Evolutionary conservation across 176 grass and related monocot species (phyloP).

Genomic region (Bothriochloa decipiens): DNA sequence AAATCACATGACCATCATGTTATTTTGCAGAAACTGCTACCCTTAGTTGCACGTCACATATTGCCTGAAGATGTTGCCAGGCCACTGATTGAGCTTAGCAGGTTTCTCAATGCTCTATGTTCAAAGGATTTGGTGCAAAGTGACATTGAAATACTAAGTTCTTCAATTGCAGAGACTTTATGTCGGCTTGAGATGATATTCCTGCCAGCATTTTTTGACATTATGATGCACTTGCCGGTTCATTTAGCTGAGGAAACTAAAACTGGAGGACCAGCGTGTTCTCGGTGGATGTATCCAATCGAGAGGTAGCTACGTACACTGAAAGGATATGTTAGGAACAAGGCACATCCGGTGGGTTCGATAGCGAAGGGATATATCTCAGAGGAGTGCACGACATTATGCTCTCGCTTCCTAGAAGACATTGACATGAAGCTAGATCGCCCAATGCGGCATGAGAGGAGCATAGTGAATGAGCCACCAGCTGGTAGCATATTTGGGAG

Average conservation of each 20-base stretch:
- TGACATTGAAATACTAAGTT: neutral
- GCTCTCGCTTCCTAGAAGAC: too few relatives aligned
- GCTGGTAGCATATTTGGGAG: constrained; percentile 1
- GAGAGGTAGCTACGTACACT: too few relatives aligned
- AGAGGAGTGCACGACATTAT: too few relatives aligned
- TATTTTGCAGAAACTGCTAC: too few relatives aligned
- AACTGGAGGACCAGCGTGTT: neutral
- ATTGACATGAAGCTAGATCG: too few relatives aligned
- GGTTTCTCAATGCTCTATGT: neutral
- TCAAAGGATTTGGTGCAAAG: neutral
- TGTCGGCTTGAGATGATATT: neutral
- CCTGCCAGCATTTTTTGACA: neutral
- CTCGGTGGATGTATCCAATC: too few relatives aligned
- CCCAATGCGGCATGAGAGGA: neutral
- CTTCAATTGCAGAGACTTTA: neutral
- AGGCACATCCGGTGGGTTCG: too few relatives aligned
- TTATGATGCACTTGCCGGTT: neutral
- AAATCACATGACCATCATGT: constrained; percentile 30
- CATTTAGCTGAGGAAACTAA: neutral
- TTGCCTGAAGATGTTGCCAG: too few relatives aligned
- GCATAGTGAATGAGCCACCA: neutral
- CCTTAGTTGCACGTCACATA: too few relatives aligned
- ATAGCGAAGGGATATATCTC: too few relatives aligned
- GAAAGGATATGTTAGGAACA: too few relatives aligned
- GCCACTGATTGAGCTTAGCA: neutral